A percentile compares a stretch with the other conserved stretches of the same genome.
Conservation (phyloP, 768 basidiomycete species). For the Tricholoma sp. region DNA sequence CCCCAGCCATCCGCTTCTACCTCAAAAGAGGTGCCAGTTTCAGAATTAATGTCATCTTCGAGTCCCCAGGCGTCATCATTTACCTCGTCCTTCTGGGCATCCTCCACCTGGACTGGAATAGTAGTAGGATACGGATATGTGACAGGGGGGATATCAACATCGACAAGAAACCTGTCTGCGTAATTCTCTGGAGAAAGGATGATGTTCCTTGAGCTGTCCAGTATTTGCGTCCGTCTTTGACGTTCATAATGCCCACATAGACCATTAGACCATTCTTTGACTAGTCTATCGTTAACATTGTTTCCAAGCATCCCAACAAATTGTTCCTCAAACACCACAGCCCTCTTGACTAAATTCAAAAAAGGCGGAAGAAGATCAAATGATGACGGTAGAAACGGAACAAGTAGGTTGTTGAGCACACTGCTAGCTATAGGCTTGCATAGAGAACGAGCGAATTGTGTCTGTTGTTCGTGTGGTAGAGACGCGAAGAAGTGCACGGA, state of each 20-base stretch:
- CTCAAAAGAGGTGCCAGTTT: slow-evolving; percentile 19
- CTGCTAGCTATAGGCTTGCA: slow-evolving; percentile 55
- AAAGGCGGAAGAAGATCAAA: slow-evolving; percentile 57
- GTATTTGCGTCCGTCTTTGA: slow-evolving; percentile 59
- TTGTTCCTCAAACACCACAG: slow-evolving; percentile 62
- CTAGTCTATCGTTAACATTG: slow-evolving; percentile 41
- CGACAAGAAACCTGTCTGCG: slow-evolving; percentile 36
- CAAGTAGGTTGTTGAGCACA: slow-evolving; percentile 61
- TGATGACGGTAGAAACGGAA: slow-evolving; percentile 65
- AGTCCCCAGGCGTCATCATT: slow-evolving; percentile 47
- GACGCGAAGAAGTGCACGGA: slow-evolving; percentile 48
- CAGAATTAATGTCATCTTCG: slow-evolving; percentile 33
- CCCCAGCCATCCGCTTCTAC: slow-evolving; percentile 44
- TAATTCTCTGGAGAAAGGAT: slow-evolving; percentile 40
- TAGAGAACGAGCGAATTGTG: slow-evolving; percentile 50
- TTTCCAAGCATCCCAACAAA: slow-evolving; percentile 46
- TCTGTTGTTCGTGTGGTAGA: slow-evolving; percentile 43
- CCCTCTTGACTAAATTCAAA: slow-evolving; percentile 49
- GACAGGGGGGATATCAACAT: slow-evolving; percentile 29
- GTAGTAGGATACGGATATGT: slow-evolving; percentile 24
- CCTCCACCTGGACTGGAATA: slow-evolving; percentile 13
- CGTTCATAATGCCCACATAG: slow-evolving; percentile 76
- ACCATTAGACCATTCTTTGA: slow-evolving; percentile 66
- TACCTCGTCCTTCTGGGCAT: slow-evolving; percentile 17
- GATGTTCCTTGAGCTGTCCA: slow-evolving; percentile 55